Evolutionary conservation across 2,329 filamentous ascomycete species (phyloP), one percentile per base, ranked within the genome.

Genomic region (Calonectria hawksworthii): DNA sequence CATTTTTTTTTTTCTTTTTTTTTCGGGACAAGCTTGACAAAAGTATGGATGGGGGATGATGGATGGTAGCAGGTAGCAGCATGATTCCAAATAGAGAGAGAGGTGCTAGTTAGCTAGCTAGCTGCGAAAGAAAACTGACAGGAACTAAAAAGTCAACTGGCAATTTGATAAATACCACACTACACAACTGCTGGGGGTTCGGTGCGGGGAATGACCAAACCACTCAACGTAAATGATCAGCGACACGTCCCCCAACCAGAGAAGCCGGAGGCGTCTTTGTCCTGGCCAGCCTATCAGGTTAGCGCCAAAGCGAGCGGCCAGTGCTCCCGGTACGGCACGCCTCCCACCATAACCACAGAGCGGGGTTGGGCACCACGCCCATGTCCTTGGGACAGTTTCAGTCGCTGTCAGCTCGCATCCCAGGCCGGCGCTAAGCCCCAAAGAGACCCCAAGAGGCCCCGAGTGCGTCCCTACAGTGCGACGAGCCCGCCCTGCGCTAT

Each of bases 381-480:
- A 56, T 56, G 52, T 56, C 52, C 52, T 56, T 56, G 52, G 52
- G 52, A 56, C 52, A n/a, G 52, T 56, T 52, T 26, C 10, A 52
- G 23, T 52, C 16, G 10, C 16, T 4, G 23, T 30, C 50, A 21
- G 23, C 50, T 52, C 52, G 32, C 52, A 56, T 56, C 30, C 52
- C 18, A n/a, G 28, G 28, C 28, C 41, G n/a, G 30, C 13, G 52
- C 52, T 56, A 56, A 30, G n/a, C n/a, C n/a, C n/a, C n/a, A n/a
- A n/a, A n/a, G n/a, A n/a, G n/a, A n/a, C n/a, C 52, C 52, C 52
- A 34, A 56, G 6, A 3, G 18, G 52, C 52, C 28, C 0, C 3
- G 2, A 8, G 3, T 56, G 52, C 52, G 34, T 28, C 2, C 18
- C 28, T n/a, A 56, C 52, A 56, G 52, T 56, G 52, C 21, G 52